These are phyloP conservation scores for Boletellus ananiceps DNA, from an alignment of 768 basidiomycete genomes.

Conservation along the genomic window DNA sequence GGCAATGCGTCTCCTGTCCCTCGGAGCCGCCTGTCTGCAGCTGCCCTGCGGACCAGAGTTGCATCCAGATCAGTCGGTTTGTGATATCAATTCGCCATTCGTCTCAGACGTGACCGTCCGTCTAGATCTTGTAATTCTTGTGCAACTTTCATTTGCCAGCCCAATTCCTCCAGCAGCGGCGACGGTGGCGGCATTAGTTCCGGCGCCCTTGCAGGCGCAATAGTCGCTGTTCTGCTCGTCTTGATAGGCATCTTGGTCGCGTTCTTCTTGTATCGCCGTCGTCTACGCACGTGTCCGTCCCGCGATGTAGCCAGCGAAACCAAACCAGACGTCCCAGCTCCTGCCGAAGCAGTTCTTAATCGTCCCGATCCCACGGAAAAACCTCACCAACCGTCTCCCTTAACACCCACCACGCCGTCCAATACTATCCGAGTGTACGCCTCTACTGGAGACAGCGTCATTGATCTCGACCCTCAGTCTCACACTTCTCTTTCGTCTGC, in stretches of 20 bases:
- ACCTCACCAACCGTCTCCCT: constrained; percentile 19
- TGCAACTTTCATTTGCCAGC: constrained; percentile 48
- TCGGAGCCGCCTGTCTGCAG: constrained; percentile 45
- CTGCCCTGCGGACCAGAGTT: constrained; percentile 52
- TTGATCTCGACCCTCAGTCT: constrained; percentile 57
- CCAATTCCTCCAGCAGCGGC: constrained; percentile 18
- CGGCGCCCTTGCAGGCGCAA: constrained; percentile 70
- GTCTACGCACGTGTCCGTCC: constrained; percentile 38
- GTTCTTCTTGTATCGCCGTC: constrained; percentile 66
- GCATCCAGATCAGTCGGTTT: constrained; percentile 58
- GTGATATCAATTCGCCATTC: constrained; percentile 16
- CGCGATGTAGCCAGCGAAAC: constrained; percentile 33
- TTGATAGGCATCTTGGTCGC: constrained; percentile 46
- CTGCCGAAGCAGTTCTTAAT: constrained; percentile 74
- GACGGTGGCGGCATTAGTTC: constrained; percentile 47
- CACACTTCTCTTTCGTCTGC: constrained; percentile 26
- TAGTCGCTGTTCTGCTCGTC: constrained; percentile 61
- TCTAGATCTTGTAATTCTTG: constrained; percentile 58
- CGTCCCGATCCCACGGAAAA: constrained; percentile 81
- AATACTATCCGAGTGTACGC: constrained; percentile 48
- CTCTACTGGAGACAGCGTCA: constrained; percentile 44
- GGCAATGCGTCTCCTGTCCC: constrained; percentile 51
- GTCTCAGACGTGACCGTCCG: constrained; percentile 1
- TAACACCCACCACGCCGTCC: constrained; percentile 5
- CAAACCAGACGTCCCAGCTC: constrained; percentile 61